These are phyloP conservation scores for Linanthus parryae DNA, from an alignment of 148 eudicot species.

Conservation along the genomic window DNA sequence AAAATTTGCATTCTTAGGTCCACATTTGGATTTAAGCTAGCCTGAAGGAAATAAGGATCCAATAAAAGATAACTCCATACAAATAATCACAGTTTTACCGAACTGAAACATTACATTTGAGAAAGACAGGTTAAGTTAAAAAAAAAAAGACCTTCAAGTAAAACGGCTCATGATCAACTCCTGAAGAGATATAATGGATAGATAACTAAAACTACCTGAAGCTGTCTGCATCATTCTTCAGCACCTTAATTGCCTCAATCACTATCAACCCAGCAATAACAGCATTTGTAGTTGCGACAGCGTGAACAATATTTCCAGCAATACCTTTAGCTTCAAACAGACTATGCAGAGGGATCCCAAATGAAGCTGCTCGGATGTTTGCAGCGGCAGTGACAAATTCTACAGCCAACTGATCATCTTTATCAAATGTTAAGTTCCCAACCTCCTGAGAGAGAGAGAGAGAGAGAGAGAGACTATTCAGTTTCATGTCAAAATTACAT, in stretches of 20 bases:
- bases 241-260: slow-evolving; percentile 91
- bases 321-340: slow-evolving; percentile 98
- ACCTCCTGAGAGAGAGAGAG: slow-evolving; percentile 41
- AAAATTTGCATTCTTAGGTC: too few species aligned
- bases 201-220: too few species aligned
- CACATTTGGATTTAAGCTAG: too few species aligned
- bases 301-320: slow-evolving; percentile 98
- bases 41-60: too few species aligned
- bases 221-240: slow-evolving; percentile 51
- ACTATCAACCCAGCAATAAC: slow-evolving; percentile 90
- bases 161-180: too few species aligned
- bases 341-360: slow-evolving; percentile 88
- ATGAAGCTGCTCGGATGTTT: slow-evolving; percentile 89
- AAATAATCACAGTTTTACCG: too few species aligned
- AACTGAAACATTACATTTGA: too few species aligned
- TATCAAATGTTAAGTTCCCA: slow-evolving; percentile 81
- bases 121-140: not conserved
- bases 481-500: not conserved
- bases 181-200: too few species aligned
- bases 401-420: slow-evolving; percentile 94
- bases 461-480: not conserved
- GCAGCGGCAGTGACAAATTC: slow-evolving; percentile 98
- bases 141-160: too few species aligned
- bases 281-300: slow-evolving; percentile 98
- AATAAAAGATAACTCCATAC: too few species aligned